These are phyloP conservation scores for Fagopyrum homotropicum DNA, from an alignment of 148 eudicot genomes.

Conservation along the genomic window DNA sequence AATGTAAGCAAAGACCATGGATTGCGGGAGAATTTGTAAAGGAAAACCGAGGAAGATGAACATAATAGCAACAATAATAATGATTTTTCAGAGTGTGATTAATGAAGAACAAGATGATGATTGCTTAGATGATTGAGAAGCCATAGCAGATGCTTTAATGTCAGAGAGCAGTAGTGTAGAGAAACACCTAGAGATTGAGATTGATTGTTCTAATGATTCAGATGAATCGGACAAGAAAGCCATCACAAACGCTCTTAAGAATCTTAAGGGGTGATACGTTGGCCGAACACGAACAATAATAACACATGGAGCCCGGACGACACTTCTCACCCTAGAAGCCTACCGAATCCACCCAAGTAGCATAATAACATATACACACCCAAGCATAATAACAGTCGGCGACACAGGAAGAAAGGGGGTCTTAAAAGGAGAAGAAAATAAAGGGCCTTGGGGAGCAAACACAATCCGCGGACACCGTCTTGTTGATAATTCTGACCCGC, in stretches of 20 bases:
- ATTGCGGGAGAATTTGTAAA: too few species aligned
- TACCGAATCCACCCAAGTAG: slow-evolving; percentile 61
- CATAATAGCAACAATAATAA: neutral
- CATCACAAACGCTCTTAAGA: slow-evolving; percentile 14
- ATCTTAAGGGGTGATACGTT: slow-evolving; percentile 14
- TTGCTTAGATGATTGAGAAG: slow-evolving; percentile 80
- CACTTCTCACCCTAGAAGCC: slow-evolving; percentile 58
- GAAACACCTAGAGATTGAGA: slow-evolving; percentile 5
- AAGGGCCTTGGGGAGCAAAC: too few species aligned
- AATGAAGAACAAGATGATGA: slow-evolving; percentile 57
- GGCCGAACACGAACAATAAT: slow-evolving; percentile 17
- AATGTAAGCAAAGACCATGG: too few species aligned
- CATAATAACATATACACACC: slow-evolving; percentile 38
- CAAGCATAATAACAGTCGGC: too few species aligned
- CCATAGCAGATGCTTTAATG: slow-evolving; percentile 63
- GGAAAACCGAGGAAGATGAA: too few species aligned
- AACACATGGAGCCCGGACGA: slow-evolving; percentile 73
- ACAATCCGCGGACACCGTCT: too few species aligned
- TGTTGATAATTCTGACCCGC: too few species aligned
- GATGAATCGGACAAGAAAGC: neutral
- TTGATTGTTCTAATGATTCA: neutral
- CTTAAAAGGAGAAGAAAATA: too few species aligned
- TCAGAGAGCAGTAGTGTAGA: slow-evolving; percentile 9
- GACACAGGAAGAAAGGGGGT: too few species aligned
- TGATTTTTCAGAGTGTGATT: slow-evolving; percentile 33